Evolutionary conservation across 2,329 filamentous ascomycete species (phyloP), one percentile per base, ranked within the genome.

Genomic region (Sclerotinia trifoliorum): DNA sequence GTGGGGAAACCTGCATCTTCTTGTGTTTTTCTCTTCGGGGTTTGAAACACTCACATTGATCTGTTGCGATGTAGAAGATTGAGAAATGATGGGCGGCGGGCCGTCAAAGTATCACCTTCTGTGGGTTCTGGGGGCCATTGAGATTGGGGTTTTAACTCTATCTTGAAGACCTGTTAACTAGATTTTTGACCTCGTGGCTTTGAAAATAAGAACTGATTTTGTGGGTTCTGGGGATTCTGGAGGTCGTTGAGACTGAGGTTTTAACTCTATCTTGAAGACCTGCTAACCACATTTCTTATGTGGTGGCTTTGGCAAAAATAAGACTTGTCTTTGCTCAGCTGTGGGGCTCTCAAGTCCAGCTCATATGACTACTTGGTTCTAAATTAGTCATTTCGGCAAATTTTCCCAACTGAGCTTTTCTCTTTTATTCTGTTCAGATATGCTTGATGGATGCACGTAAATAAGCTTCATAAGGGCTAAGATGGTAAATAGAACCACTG

Each of bases 81-180:
- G 24, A 11, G 24, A 46, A 42, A 13, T 15, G 29, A 35, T 35
- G 52, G 19, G 8, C 29, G 52, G 52, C 19, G 29, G 32, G 13
- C 52, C 52, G 35, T 58, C 11, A 58, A 46, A 13, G 10, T 29
- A 1, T 46, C 26, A 19, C 24, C 56, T 46, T 21, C 17, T 19
- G 49, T 52, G 15, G n/a, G n/a, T 1, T 61, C 42, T 48, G 57
- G 57, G 57, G 58, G 44, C 13, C 58, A 61, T 49, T 49, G 58
- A 19, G 58, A 49, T 35, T 49, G 11, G 42, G 13, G 19, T 10
- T 10, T 32, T 13, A n/a, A 35, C 24, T 35, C 44, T 11, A 49
- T 35, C 26, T 49, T 32, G 11, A 61, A 61, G 58, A 44, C 42
- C 6, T 35, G 10, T 7, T 29, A 26, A 61, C 13, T 11, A 32